Conservation (phyloP, 495 filamentous ascomycete genomes). For the Daldinia vernicosa region DNA sequence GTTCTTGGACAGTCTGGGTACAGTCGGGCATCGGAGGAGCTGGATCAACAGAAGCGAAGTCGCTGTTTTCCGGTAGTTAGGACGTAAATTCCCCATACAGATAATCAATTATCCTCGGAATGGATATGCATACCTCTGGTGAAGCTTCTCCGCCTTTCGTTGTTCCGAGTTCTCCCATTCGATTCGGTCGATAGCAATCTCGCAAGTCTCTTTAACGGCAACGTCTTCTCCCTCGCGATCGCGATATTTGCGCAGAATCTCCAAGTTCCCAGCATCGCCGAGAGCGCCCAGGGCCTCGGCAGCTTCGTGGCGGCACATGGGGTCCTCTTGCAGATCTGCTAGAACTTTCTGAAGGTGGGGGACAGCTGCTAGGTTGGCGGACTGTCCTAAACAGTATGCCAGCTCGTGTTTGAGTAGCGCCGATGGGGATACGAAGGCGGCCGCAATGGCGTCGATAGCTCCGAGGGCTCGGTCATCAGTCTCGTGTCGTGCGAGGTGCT, state of each 20-base stretch:
- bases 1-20: slow-evolving; percentile 70
- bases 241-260: slow-evolving; percentile 72
- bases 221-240: slow-evolving; percentile 75
- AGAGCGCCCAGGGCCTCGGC: slow-evolving; percentile 94
- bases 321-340: slow-evolving; percentile 78
- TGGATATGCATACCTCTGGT: slow-evolving; percentile 68
- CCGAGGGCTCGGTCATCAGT: slow-evolving; percentile 69
- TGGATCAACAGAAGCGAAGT: slow-evolving; percentile 95
- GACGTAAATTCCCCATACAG: slow-evolving; percentile 17
- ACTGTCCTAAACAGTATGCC: slow-evolving; percentile 96
- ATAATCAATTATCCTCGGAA: slow-evolving; percentile 8
- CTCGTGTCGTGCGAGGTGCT: slow-evolving; percentile 81
- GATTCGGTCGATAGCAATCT: slow-evolving; percentile 93
- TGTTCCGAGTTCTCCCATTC: slow-evolving; percentile 86
- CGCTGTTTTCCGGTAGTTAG: slow-evolving; percentile 61
- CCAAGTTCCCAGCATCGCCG: slow-evolving; percentile 74
- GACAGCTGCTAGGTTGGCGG: slow-evolving; percentile 75
- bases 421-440: slow-evolving; percentile 83
- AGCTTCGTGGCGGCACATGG: slow-evolving; percentile 97
- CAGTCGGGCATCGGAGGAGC: slow-evolving; percentile 83
- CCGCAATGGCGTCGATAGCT: slow-evolving; percentile 92
- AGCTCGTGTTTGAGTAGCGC: slow-evolving; percentile 93
- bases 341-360: slow-evolving; percentile 80
- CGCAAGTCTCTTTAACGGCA: slow-evolving; percentile 93
- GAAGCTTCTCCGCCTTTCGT: slow-evolving; percentile 75